phyloP scores from a whole-genome alignment of 305 asterid genomes.

The Fraxinus sp. region DNA sequence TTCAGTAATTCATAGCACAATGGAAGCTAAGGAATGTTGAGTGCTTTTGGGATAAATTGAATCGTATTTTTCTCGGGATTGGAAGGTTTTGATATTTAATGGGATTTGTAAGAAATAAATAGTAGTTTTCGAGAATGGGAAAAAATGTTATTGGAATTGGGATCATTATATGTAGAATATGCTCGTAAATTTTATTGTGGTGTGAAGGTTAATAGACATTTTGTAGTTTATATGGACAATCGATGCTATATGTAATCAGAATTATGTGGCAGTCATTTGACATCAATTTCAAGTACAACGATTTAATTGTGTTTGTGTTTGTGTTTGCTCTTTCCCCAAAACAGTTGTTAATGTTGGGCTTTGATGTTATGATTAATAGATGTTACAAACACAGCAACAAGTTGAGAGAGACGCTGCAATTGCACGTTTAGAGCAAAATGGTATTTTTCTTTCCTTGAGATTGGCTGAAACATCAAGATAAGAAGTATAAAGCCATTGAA shows the following conservation, averaged over 20 bases:
- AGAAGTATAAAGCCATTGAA: conserved; percentile 82
- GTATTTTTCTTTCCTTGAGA: conserved; percentile 80
- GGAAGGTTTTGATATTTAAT: neutral
- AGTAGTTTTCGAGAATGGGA: too few relatives aligned
- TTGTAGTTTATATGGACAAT: neutral
- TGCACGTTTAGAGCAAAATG: conserved; percentile 87
- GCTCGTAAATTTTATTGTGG: neutral
- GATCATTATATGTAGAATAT: neutral
- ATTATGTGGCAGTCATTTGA: conserved; percentile 1
- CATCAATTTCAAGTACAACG: neutral
- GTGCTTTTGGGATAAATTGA: neutral
- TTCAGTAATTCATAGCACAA: neutral
- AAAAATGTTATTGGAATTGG: neutral
- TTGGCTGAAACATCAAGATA: conserved; percentile 84
- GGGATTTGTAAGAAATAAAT: neutral
- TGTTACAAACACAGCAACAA: conserved; percentile 73
- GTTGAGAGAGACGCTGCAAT: conserved; percentile 84
- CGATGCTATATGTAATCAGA: neutral
- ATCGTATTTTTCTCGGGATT: neutral
- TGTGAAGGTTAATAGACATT: neutral
- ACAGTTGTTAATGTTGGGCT: neutral
- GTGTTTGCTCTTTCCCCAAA: neutral
- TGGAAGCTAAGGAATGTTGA: neutral
- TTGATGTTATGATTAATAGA: conserved; percentile 41
- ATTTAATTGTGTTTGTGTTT: neutral